Conservation (phyloP, 2,329 filamentous ascomycete species). For the Beauveria sp. region DNA sequence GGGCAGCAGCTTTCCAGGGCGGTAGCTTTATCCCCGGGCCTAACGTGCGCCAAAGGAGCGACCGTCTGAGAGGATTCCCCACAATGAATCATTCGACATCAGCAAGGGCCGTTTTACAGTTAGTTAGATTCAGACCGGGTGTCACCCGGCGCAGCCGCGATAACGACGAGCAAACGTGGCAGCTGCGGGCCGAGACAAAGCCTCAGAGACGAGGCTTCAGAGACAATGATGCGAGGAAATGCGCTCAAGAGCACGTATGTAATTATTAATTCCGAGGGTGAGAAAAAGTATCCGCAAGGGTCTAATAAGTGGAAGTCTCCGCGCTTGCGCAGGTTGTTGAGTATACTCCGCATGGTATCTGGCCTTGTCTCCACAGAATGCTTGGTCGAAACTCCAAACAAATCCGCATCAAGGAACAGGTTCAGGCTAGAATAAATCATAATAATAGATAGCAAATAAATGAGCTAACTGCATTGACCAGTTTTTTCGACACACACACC, state of each 20-base stretch:
- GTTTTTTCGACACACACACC: not conserved
- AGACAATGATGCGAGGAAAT: no score
- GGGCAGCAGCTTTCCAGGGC: not conserved
- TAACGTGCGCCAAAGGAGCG: not conserved
- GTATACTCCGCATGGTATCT: not conserved
- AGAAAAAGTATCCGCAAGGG: not conserved
- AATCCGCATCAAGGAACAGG: not conserved
- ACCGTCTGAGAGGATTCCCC: not conserved
- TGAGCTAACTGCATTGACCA: not conserved
- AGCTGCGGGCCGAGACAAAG: not conserved
- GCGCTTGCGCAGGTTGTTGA: no score
- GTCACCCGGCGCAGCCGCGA: not conserved
- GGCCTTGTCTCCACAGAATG: not conserved
- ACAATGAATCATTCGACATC: conserved; percentile 10
- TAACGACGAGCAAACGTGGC: not conserved
- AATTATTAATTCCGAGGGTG: not conserved
- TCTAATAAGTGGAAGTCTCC: not conserved
- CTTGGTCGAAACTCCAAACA: not conserved
- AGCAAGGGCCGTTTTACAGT: not conserved
- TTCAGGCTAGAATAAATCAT: not conserved
- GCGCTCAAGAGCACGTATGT: not conserved
- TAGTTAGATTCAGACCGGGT: not conserved
- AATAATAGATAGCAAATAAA: not conserved
- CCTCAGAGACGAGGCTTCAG: no score
- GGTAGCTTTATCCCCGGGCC: not conserved